Conservation (phyloP, 352 stramenopile species). For the Pythium chondricola region DNA sequence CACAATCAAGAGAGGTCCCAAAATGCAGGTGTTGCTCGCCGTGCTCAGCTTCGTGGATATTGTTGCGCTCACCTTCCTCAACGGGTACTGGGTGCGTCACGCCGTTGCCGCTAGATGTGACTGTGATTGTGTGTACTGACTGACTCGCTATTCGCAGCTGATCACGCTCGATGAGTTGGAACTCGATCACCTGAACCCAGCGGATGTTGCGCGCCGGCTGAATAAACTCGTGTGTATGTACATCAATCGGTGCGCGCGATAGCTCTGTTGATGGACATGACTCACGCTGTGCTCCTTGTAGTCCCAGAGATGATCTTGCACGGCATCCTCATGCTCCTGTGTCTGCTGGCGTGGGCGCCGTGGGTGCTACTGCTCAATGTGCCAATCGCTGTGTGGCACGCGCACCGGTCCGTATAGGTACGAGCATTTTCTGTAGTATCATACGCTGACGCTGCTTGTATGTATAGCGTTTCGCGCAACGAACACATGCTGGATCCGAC, state of each 20-base stretch:
- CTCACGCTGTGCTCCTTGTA: constrained; percentile 15
- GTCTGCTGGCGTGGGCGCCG: constrained; percentile 60
- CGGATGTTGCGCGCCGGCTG: constrained; percentile 75
- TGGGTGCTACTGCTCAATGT: constrained; percentile 80
- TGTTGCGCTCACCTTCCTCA: constrained; percentile 81
- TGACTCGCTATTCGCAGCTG: constrained; percentile 29
- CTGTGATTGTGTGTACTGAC: background rate
- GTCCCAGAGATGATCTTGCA: constrained; percentile 79
- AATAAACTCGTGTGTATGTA: constrained; percentile 67
- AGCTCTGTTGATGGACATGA: background rate
- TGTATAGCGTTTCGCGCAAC: constrained; percentile 43
- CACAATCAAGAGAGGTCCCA: constrained; percentile 2
- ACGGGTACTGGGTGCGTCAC: constrained; percentile 76
- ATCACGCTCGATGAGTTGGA: constrained; percentile 84
- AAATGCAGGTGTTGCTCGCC: constrained; percentile 68
- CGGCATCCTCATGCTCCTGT: constrained; percentile 70
- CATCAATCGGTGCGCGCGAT: background rate
- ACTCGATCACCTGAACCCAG: constrained; percentile 82
- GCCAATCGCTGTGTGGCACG: constrained; percentile 70
- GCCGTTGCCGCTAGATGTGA: background rate
- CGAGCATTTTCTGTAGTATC: background rate
- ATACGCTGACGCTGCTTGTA: background rate
- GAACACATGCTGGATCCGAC: constrained; percentile 82
- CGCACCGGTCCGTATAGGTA: constrained; percentile 35
- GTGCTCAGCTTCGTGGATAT: constrained; percentile 83